These are phyloP conservation scores for Pascua guehoae DNA, from an alignment of 1,284 basidiomycete genomes.

Conservation along the genomic window DNA sequence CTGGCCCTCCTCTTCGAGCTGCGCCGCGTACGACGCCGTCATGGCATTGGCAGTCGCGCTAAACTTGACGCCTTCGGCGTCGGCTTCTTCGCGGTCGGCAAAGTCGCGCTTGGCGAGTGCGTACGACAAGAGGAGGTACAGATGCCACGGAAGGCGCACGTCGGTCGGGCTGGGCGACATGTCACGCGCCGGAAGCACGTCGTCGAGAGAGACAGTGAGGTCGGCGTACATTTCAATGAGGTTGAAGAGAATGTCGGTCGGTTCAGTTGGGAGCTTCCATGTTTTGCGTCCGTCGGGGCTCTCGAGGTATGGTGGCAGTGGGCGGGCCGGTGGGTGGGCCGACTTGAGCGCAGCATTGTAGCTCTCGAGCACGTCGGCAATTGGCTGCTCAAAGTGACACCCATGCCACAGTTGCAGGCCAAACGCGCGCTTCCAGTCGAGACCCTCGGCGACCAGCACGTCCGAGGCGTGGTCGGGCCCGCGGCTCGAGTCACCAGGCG, in stretches of 20 bases:
- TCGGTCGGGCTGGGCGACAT: slow-evolving; percentile 74
- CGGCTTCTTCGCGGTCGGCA: slow-evolving; percentile 63
- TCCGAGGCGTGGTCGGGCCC: slow-evolving; percentile 62
- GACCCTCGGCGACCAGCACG: slow-evolving; percentile 66
- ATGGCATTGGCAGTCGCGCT: slow-evolving; percentile 78
- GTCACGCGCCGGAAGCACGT: slow-evolving; percentile 61
- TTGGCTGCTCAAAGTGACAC: slow-evolving; percentile 65
- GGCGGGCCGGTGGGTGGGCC: slow-evolving; percentile 54
- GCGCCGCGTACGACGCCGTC: slow-evolving; percentile 77
- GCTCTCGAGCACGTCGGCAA: slow-evolving; percentile 64
- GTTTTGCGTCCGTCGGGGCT: slow-evolving; percentile 42
- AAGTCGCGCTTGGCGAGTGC: slow-evolving; percentile 81
- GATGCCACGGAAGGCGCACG: slow-evolving; percentile 84
- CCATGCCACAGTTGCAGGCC: slow-evolving; percentile 90
- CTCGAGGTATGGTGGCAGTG: slow-evolving; percentile 67
- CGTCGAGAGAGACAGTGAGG: slow-evolving; percentile 53
- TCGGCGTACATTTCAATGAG: slow-evolving; percentile 72
- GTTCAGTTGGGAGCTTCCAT: slow-evolving; percentile 31
- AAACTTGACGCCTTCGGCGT: slow-evolving; percentile 57
- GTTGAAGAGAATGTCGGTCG: slow-evolving; percentile 71
- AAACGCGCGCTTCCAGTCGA: slow-evolving; percentile 95
- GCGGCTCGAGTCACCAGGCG: slow-evolving; percentile 57
- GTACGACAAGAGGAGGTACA: slow-evolving; percentile 81
- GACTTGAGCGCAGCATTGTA: slow-evolving; percentile 60
- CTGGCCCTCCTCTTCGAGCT: slow-evolving; percentile 76